Base-by-base conservation (phyloP, 257 asterid genomes). In the Penstemon davidsonii region DNA sequence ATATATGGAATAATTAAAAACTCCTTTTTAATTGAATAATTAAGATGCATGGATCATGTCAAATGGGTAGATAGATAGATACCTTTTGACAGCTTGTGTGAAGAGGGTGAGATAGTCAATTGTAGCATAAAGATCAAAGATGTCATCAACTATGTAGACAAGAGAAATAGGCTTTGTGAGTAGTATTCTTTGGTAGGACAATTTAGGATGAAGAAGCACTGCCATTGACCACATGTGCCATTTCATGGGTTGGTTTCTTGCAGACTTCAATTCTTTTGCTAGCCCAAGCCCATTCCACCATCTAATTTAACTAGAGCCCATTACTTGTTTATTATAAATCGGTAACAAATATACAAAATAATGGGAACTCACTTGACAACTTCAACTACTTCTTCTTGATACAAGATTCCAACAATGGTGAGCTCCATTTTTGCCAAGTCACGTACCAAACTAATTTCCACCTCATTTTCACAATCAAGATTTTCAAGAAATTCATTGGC, bases 261-360 rank as follows among this genome's bases (percentile, higher is more conserved):
- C 49, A 3, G 33, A 46, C 44, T 76, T 72, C 56, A 78, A 41
- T 3, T 77, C 84, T 33, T 67, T 56, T 0, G 38, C 45, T 38
- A 82, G 54, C 11, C 79, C 75, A 15, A 82, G 40, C 10, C 67
- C 70, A 8, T 8, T 76, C 90, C 86, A 80, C 87, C 87, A 82
- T 55, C 89, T 83, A 25, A 9, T 41, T 18, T 8, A 25, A 25
- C 33, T 1, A 25, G 33, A 25, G 33, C 33, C 33, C 33, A 25
- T 25, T 25, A 25, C 2, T 25, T 25, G 33, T 25, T 15, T 15
- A 15, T 15, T 15, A 15, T 15, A 15, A 15, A 15, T 15, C 18
- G 18, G 18, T 15, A 15, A 15, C 18, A 15, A 15, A 15, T 15
- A 15, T 15, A 15, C 18, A 15, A 15, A 15, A 15, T 15, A 15